Conservation (phyloP, 1,139 yeast genomes). For the Scheffersomyces titani region DNA sequence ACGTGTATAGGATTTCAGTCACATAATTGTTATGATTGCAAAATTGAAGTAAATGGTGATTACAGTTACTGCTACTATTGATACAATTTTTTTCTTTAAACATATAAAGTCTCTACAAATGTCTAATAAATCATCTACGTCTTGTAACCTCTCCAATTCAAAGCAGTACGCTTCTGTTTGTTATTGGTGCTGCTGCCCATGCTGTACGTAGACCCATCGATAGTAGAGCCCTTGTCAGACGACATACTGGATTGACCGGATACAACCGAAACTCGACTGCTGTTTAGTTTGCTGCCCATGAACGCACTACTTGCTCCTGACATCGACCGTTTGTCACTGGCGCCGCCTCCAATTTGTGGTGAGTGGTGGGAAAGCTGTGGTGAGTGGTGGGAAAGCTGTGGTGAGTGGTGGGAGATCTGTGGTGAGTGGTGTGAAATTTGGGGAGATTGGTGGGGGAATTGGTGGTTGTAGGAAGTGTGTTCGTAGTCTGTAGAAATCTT, state of each 20-base stretch:
- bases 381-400: conserved; percentile 3
- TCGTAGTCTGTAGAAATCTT: conserved; percentile 39
- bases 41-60: too few relatives aligned
- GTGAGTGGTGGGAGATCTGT: conserved; percentile 10
- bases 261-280: conserved; percentile 31
- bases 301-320: conserved; percentile 13
- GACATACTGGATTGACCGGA: conserved; percentile 31
- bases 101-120: not conserved
- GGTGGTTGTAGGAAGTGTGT: conserved; percentile 25
- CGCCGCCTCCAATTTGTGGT: conserved; percentile 9
- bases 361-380: not conserved
- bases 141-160: conserved; percentile 43
- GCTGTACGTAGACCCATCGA: conserved; percentile 8
- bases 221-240: conserved; percentile 17
- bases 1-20: too few relatives aligned
- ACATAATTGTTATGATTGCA: not conserved
- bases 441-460: conserved; percentile 13
- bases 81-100: not conserved
- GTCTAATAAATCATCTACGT: not conserved
- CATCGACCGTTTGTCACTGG: conserved; percentile 21
- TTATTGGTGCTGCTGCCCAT: conserved; percentile 9
- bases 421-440: too few relatives aligned
- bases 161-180: conserved; percentile 43
- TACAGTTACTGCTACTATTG: too few relatives aligned
- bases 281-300: conserved; percentile 28